Conservation (phyloP, 2,329 filamentous ascomycete genomes). For the Paracoccidioides lutzii region DNA sequence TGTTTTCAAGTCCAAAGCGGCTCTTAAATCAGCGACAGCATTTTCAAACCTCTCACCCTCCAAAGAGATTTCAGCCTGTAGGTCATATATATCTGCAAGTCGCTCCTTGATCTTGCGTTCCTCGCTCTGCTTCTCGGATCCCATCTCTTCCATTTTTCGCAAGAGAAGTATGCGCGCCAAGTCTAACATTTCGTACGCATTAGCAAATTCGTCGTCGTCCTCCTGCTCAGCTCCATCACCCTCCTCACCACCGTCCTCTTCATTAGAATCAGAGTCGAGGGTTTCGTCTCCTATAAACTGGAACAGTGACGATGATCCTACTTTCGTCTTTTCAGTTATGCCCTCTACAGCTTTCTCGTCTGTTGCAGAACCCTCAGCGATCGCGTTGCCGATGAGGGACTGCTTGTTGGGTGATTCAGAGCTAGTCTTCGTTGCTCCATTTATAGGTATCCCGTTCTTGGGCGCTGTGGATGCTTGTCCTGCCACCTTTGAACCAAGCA, state of each 20-base stretch:
- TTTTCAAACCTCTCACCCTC: conserved; percentile 87
- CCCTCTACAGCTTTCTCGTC: conserved; percentile 1
- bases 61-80: conserved; percentile 90
- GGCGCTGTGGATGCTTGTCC: conserved; percentile 44
- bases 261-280: conserved; percentile 63
- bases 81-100: conserved; percentile 82
- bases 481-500: conserved; percentile 70
- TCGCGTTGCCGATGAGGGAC: conserved; percentile 16
- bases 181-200: conserved; percentile 52
- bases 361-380: conserved; percentile 14
- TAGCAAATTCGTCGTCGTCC: conserved; percentile 51
- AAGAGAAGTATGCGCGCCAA: conserved; percentile 46
- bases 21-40: conserved; percentile 72
- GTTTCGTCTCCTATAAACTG: conserved; percentile 92
- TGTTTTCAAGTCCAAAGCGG: conserved; percentile 65
- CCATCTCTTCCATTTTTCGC: conserved; percentile 40
- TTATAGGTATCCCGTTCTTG: conserved; percentile 28
- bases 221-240: conserved; percentile 41
- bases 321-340: conserved; percentile 8
- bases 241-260: conserved; percentile 40
- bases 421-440: not conserved
- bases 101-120: conserved; percentile 62
- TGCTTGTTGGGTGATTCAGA: not conserved
- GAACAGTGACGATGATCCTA: conserved; percentile 48
- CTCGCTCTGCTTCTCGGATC: conserved; percentile 25